Base-by-base conservation (phyloP, 2,329 filamentous ascomycete genomes). In the Samsoniella hepiali region DNA sequence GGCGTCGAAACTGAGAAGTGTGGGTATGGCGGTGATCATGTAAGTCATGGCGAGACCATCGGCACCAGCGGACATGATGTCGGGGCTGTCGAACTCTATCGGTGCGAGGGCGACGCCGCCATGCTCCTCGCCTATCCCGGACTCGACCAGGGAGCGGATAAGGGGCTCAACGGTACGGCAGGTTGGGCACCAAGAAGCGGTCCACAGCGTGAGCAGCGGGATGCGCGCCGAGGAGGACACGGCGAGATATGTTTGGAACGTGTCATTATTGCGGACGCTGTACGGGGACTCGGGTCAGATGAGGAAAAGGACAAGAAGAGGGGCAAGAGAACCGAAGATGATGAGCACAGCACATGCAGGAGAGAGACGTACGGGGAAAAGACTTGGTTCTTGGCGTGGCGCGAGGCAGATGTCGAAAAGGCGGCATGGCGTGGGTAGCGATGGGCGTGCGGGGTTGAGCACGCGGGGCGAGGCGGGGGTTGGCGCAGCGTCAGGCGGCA, bases 131-230 rank as follows among this genome's bases (percentile, higher is more conserved):
- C 84, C 84, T 3, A 82, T 76, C 57, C 82, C 81, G 3, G 76
- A 76, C 68, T 79, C 76, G 53, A 88, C 71, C 38, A 87, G 76
- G 11, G 77, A 74, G 13, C 70, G 71, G 6, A 87, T 58, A 11
- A 85, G 72, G 4, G 84, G 84, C 5, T 75, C 74, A 31, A 87
- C 77, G 38, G 73, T 71, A 53, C 76, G 78, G 72, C 85, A 87
- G 17, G 83, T 82, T 5, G 79, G 73, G 71, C 85, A 87, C 75
- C 80, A 87, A 8, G 82, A 82, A 0, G 84, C 79, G 0, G 84
- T 85, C 85, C 84, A 88, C 47, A 87, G 75, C 1, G 84, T 86
- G 62, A 88, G 70, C n/a, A 87, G 79, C 2, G 85, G 84, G 3
- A 74, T 79, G 50, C 81, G 77, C 6, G 83, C 76, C 6, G 83